Evolutionary conservation across 2,329 filamentous ascomycete genomes (phyloP).

Genomic region (Fusarium incarnatum): DNA sequence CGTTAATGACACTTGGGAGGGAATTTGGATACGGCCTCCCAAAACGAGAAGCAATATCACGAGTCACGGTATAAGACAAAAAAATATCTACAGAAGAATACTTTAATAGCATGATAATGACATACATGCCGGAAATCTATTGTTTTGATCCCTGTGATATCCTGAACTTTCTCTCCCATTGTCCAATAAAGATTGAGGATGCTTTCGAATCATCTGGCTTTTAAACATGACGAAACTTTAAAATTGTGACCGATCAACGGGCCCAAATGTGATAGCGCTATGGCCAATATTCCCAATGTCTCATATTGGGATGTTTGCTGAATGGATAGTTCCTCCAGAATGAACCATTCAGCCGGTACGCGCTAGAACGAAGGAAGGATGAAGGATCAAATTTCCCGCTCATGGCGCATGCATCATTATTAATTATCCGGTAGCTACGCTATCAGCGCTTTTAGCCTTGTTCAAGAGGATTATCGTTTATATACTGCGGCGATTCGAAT

Average conservation of each 20-base stretch:
- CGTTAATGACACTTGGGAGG: conserved; percentile 18
- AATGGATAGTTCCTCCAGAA: background rate
- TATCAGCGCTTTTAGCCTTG: conserved; percentile 9
- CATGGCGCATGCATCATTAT: background rate
- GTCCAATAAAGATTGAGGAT: background rate
- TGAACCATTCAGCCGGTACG: conserved; percentile 7
- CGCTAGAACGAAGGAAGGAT: background rate
- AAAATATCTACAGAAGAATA: conserved; percentile 3
- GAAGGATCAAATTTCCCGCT: conserved; percentile 3
- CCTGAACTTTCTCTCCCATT: background rate
- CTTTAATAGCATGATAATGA: background rate
- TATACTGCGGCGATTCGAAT: conserved; percentile 7
- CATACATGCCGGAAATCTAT: background rate
- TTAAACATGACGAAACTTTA: background rate
- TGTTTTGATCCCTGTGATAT: background rate
- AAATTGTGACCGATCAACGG: background rate
- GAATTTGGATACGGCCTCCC: conserved; percentile 11
- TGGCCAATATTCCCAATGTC: background rate
- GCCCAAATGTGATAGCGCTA: background rate
- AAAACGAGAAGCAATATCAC: conserved; percentile 4
- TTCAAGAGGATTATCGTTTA: conserved; percentile 14
- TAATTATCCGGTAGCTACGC: background rate
- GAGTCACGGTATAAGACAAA: background rate
- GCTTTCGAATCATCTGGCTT: background rate
- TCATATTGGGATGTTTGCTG: background rate